phyloP scores from a whole-genome alignment of 139 green algal genomes.

The Tetradesmus lagerheimii region DNA sequence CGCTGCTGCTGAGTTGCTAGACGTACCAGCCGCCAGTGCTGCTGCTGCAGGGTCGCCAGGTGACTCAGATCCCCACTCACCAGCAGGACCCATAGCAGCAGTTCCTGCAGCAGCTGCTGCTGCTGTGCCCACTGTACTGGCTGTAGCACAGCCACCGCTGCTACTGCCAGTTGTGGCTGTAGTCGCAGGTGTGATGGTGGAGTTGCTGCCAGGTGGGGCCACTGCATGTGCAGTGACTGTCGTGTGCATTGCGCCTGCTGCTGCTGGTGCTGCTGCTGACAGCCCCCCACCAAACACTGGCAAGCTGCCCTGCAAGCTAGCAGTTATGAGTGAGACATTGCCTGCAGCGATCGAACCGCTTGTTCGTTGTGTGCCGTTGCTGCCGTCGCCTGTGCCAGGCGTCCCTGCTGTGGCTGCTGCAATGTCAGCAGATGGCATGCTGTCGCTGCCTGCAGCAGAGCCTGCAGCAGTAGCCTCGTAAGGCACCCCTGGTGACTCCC shows the following conservation, averaged over 20 bases:
- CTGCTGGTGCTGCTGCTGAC: constrained; percentile 21
- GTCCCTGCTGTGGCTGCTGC: not conserved
- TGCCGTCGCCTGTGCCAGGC: not conserved
- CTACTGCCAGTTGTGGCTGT: not conserved
- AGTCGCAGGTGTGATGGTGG: not conserved
- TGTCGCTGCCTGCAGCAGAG: not conserved
- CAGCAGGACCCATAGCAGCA: not conserved
- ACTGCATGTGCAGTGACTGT: not conserved
- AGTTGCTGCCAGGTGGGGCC: not conserved
- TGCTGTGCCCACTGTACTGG: not conserved
- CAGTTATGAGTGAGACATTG: not conserved
- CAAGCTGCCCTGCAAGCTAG: not conserved
- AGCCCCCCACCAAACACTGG: not conserved
- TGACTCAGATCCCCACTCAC: not conserved
- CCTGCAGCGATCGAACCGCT: not conserved
- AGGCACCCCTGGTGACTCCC: not conserved
- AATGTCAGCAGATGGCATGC: not conserved
- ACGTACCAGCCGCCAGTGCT: not conserved
- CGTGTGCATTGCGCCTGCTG: not conserved
- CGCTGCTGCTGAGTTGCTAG: constrained; percentile 11
- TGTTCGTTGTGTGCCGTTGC: not conserved
- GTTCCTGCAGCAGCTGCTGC: constrained; percentile 18
- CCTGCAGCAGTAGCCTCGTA: not conserved
- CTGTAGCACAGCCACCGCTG: not conserved
- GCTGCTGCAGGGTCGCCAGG: not conserved